A percentile compares a stretch with the other conserved stretches of the same genome.
phyloP scores from a whole-genome alignment of 148 eudicot genomes.

The Agrostemma githago region DNA sequence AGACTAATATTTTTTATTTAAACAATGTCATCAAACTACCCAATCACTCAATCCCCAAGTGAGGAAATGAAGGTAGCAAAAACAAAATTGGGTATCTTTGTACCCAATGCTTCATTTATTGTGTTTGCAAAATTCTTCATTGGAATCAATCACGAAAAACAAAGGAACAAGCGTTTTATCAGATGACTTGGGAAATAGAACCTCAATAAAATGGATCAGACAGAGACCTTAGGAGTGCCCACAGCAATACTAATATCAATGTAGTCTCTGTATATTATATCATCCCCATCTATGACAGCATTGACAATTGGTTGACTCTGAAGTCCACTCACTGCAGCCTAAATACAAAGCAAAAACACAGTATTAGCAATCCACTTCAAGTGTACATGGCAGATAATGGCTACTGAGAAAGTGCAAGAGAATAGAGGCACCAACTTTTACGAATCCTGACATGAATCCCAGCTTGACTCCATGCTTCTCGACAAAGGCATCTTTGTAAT shows the following conservation, averaged over 20 bases:
- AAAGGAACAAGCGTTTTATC: background rate
- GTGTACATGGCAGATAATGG: background rate
- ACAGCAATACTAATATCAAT: constrained; percentile 97
- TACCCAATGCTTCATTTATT: background rate
- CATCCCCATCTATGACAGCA: constrained; percentile 97
- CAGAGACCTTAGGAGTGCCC: constrained; percentile 85
- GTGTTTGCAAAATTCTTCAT: background rate
- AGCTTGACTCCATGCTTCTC: constrained; percentile 98
- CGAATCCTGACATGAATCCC: constrained; percentile 98
- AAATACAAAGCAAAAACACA: constrained; percentile 12
- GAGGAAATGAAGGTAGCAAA: background rate
- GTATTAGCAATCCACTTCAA: background rate
- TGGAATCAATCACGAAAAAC: background rate
- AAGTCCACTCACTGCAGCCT: constrained; percentile 91
- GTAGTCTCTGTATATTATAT: constrained; percentile 87
- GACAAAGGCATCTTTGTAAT: constrained; percentile 88
- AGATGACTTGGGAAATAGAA: background rate
- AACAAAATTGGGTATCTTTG: background rate
- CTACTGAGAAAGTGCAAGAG: background rate
- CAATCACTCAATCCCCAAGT: background rate
- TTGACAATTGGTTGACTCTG: constrained; percentile 91
- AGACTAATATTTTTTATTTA: background rate
- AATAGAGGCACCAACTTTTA: constrained; percentile 47
- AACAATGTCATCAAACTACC: background rate
- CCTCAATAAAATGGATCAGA: background rate